Evolutionary conservation across 805 yeast genomes (phyloP).

Genomic region (Wickerhamomyces strasburgensis): DNA sequence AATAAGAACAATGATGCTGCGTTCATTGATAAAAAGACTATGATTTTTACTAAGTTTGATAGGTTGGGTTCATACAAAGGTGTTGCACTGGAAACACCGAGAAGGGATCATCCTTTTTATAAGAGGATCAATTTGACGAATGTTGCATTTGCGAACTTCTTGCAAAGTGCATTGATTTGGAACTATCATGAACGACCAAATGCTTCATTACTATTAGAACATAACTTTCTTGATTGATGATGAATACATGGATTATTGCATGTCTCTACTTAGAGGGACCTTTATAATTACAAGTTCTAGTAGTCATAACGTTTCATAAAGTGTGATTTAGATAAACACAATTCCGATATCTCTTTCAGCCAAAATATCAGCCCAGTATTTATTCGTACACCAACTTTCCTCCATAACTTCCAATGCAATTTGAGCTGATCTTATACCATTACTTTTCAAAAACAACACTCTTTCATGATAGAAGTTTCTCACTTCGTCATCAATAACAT

Average conservation of each 20-base stretch:
- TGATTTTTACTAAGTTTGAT: constrained; percentile 35
- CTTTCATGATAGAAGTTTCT: constrained; percentile 33
- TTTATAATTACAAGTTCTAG: background rate
- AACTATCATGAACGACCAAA: constrained; percentile 52
- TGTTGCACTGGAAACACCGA: constrained; percentile 5
- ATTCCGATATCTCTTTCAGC: constrained; percentile 38
- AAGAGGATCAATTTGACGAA: constrained; percentile 12
- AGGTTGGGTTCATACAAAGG: constrained; percentile 24
- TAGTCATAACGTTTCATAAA: background rate
- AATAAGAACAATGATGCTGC: constrained; percentile 15
- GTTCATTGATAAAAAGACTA: constrained; percentile 24
- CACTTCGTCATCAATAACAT: constrained; percentile 32
- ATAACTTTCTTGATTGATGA: constrained; percentile 36
- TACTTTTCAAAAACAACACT: constrained; percentile 31
- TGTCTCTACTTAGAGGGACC: constrained; percentile 1
- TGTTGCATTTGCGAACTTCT: constrained; percentile 23
- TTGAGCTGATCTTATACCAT: constrained; percentile 29
- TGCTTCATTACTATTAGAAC: constrained; percentile 47
- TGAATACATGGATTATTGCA: background rate
- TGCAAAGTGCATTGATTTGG: constrained; percentile 31
- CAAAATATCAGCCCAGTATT: constrained; percentile 49
- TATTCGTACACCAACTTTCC: constrained; percentile 49
- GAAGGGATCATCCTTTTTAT: constrained; percentile 16
- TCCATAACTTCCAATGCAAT: constrained; percentile 34
- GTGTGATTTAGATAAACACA: constrained; percentile 34